Evolutionary conservation across 2,329 filamentous ascomycete genomes (phyloP), one percentile per base, ranked within the genome.

Genomic region (Stagonosporopsis vannaccii): DNA sequence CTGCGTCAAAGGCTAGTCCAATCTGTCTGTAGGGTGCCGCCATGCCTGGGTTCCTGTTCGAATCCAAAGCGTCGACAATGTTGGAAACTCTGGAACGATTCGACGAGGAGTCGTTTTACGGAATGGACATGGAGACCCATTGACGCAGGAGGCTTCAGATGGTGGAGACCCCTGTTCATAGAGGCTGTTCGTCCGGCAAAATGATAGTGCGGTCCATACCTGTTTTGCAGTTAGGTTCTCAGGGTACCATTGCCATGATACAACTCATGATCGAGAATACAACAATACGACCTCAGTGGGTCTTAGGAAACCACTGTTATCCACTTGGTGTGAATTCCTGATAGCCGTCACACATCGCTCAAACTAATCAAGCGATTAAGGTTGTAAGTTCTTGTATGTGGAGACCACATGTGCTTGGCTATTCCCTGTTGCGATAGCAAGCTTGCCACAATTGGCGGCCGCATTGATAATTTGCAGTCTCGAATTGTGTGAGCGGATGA

Each of bases 401-500:
- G 52, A 36, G 47, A 42, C 47, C 20, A 28, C 15, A 17, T 44
- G 30, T 47, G 42, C 42, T 36, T 47, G 47, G 51, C 47, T 42
- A 47, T 51, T 42, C 53, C 47, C 39, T 7, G 17, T 56, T 53
- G 20, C 36, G 50, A 53, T 28, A 47, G 43, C 30, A 47, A 53
- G 17, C 19, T 22, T 42, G 30, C 35, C 43, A 5, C 20, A 53
- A 47, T 3, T 5, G 47, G 53, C 30, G 41, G 13, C 23, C 23
- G 32, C 30, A n/a, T 33, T 13, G 20, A 41, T 15, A 39, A 51
- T 17, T 41, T 13, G 25, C 39, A 28, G 23, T 2, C 12, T 9
- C 12, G 11, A 20, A 23, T 13, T 9, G 13, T 28, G 20, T 22
- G 32, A 26, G n/a, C 26, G 12, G 15, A 20, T 39, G 20, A 46